Conservation (phyloP, 176 grass and related monocot species). For the Sorghum bicolor region Sorghum_bicolor_NCBIv3 NC_012875.2:13170001-13170500, state of each 20-base stretch:
- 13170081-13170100: neutral
- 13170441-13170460: too few relatives aligned
- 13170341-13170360: too few relatives aligned
- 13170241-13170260: conserved; percentile 39
- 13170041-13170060: neutral
- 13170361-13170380: too few relatives aligned
- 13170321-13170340: too few relatives aligned
- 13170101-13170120: neutral
- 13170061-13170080: neutral
- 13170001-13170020: too few relatives aligned
- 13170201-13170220: neutral
- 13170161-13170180: neutral
- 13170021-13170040: neutral
- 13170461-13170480: conserved; percentile 48
- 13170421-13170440: too few relatives aligned
- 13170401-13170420: too few relatives aligned
- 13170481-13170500: conserved; percentile 89
- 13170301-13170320: too few relatives aligned
- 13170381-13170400: too few relatives aligned
- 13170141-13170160: neutral
- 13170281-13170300: too few relatives aligned
- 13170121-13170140: neutral
- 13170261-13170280: too few relatives aligned
- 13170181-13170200: neutral
- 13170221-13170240: conserved; percentile 50